Evolutionary conservation across 2,329 filamentous ascomycete species (phyloP).

Genomic region (Aspergillus sp.): DNA sequence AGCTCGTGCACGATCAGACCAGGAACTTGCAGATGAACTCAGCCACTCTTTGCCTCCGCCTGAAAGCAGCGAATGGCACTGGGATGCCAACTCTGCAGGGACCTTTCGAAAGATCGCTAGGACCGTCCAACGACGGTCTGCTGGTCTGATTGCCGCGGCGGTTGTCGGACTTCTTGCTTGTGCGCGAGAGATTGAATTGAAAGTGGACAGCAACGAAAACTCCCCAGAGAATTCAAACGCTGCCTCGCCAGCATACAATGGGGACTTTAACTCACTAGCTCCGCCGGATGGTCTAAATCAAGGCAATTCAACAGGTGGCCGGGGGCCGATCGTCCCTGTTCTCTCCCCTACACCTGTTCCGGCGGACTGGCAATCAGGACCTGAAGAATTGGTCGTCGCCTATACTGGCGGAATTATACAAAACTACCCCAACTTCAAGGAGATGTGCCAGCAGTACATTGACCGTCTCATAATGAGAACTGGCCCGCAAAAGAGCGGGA

Average conservation of each 20-base stretch:
- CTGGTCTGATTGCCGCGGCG: conserved; percentile 68
- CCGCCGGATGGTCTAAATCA: neutral
- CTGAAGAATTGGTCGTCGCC: conserved; percentile 66
- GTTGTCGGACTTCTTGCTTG: conserved; percentile 65
- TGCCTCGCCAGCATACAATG: conserved; percentile 22
- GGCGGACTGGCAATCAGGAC: conserved; percentile 38
- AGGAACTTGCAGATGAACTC: conserved; percentile 42
- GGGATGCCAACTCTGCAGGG: conserved; percentile 58
- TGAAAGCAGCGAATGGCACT: conserved; percentile 49
- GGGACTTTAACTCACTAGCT: conserved; percentile 8
- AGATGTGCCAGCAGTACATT: conserved; percentile 65
- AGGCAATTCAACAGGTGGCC: neutral
- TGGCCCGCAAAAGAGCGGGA: conserved; percentile 41
- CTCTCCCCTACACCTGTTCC: conserved; percentile 28
- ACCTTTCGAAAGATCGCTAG: conserved; percentile 64
- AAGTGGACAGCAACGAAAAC: conserved; percentile 33
- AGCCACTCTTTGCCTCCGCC: conserved; percentile 51
- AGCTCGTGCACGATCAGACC: conserved; percentile 48
- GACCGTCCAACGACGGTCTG: conserved; percentile 66
- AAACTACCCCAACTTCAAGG: conserved; percentile 70
- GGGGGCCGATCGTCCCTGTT: conserved; percentile 33
- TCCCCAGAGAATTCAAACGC: conserved; percentile 24
- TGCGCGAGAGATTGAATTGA: conserved; percentile 59
- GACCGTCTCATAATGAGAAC: conserved; percentile 50
- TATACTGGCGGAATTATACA: conserved; percentile 77